phyloP scores from a whole-genome alignment of 257 asterid species.

The Forsythia suspensa region DNA sequence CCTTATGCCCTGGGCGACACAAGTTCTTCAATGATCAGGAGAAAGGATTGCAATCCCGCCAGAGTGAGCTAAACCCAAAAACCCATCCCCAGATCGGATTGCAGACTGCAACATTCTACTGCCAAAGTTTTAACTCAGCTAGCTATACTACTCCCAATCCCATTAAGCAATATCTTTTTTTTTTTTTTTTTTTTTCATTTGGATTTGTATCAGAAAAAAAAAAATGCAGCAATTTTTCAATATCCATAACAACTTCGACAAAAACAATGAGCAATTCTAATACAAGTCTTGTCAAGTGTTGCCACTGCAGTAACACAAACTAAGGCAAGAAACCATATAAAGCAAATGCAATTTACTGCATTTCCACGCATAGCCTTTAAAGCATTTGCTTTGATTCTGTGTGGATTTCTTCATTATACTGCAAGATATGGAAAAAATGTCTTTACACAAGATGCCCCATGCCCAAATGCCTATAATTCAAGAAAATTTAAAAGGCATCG shows the following conservation, averaged over 20 bases:
- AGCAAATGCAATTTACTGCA: constrained; percentile 1
- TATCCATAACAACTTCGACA: not conserved
- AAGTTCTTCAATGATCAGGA: not conserved
- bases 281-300: not conserved
- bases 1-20: not conserved
- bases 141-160: no score
- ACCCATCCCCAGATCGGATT: not conserved
- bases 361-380: not conserved
- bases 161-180: not conserved
- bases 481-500: no score
- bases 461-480: not conserved
- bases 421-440: constrained; percentile 2
- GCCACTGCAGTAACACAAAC: not conserved
- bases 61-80: not conserved
- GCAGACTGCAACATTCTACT: not conserved
- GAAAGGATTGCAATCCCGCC: not conserved
- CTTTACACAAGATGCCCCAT: not conserved
- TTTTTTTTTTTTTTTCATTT: not conserved
- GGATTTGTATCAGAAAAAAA: constrained; percentile 3
- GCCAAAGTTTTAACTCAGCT: not conserved
- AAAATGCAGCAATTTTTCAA: not conserved
- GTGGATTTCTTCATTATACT: constrained; percentile 7
- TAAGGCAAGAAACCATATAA: not conserved
- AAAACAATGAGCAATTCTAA: not conserved
- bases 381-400: not conserved